Evolutionary conservation across 2,329 filamentous ascomycete species (phyloP).

Genomic region (Neonectria magnoliae): DNA sequence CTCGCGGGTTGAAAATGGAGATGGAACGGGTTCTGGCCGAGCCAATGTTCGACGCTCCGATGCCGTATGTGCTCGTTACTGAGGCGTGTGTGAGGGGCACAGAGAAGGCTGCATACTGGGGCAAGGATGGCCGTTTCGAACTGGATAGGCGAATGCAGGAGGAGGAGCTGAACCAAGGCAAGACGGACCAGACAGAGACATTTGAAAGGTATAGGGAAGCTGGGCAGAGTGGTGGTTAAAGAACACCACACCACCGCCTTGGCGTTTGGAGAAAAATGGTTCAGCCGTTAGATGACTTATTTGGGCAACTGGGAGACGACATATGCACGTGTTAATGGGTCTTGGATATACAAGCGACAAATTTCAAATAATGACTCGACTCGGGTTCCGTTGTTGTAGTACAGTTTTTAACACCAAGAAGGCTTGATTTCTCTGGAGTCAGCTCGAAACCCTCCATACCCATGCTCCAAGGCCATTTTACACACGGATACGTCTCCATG

Average conservation of each 20-base stretch:
- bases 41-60: constrained; percentile 83
- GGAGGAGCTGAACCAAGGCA: constrained; percentile 58
- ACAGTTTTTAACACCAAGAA: constrained; percentile 56
- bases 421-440: constrained; percentile 44
- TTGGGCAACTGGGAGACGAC: constrained; percentile 27
- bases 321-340: constrained; percentile 22
- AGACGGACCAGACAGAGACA: constrained; percentile 32
- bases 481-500: constrained; percentile 48
- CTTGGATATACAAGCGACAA: constrained; percentile 30
- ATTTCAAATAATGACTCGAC: constrained; percentile 46
- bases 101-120: constrained; percentile 70
- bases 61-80: constrained; percentile 78
- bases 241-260: background rate
- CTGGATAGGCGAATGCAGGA: constrained; percentile 74
- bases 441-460: constrained; percentile 45
- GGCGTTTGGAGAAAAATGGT: constrained; percentile 27
- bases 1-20: constrained; percentile 80
- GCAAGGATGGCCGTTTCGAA: constrained; percentile 75
- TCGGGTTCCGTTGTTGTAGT: constrained; percentile 53
- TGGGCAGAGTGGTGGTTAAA: constrained; percentile 58
- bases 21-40: constrained; percentile 82
- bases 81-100: constrained; percentile 73
- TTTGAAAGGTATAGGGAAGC: constrained; percentile 59
- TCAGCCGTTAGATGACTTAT: constrained; percentile 24
- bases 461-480: constrained; percentile 46